A percentile compares a stretch with the other conserved stretches of the same genome.
Conservation (phyloP, 2,329 filamentous ascomycete species). For the Cladosporium sp. region DNA sequence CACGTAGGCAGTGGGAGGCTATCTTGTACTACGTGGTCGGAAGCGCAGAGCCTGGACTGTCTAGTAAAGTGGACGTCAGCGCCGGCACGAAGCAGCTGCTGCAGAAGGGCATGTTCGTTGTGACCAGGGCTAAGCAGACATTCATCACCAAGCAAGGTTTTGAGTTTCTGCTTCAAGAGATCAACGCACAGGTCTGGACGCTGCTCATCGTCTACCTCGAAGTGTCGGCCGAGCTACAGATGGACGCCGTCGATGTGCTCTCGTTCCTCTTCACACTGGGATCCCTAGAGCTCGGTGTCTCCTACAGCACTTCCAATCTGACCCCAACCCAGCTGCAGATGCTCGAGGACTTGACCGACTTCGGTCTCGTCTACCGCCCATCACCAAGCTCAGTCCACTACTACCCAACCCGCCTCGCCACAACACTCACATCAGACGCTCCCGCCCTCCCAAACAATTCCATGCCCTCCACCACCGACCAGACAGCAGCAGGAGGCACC, state of each 20-base stretch:
- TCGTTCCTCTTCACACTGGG: constrained; percentile 95
- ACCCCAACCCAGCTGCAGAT: constrained; percentile 79
- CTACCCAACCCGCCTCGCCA: constrained; percentile 91
- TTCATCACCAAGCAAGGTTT: constrained; percentile 89
- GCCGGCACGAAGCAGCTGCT: constrained; percentile 82
- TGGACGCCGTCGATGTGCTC: constrained; percentile 90
- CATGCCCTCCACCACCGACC: constrained; percentile 61
- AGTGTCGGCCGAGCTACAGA: constrained; percentile 63
- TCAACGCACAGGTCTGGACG: constrained; percentile 96
- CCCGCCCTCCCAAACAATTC: constrained; percentile 67
- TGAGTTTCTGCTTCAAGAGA: constrained; percentile 88
- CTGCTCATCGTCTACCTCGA: constrained; percentile 90
- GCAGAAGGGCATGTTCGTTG: constrained; percentile 74
- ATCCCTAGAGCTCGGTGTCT: constrained; percentile 83
- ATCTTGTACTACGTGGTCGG: constrained; percentile 94
- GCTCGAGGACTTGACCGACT: constrained; percentile 84
- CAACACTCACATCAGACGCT: constrained; percentile 79
- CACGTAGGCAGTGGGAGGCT: constrained; percentile 87
- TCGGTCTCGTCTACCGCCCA: constrained; percentile 76
- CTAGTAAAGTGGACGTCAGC: constrained; percentile 43
- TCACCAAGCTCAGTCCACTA: constrained; percentile 46
- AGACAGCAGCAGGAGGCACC: constrained; percentile 24
- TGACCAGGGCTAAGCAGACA: constrained; percentile 42
- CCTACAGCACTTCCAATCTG: constrained; percentile 82
- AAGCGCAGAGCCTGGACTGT: constrained; percentile 57